A percentile compares a stretch with the other conserved stretches of the same genome.
These are phyloP conservation scores for Trichophyton verrucosum DNA, from an alignment of 2,329 filamentous ascomycete species.

Conservation along the genomic window DNA sequence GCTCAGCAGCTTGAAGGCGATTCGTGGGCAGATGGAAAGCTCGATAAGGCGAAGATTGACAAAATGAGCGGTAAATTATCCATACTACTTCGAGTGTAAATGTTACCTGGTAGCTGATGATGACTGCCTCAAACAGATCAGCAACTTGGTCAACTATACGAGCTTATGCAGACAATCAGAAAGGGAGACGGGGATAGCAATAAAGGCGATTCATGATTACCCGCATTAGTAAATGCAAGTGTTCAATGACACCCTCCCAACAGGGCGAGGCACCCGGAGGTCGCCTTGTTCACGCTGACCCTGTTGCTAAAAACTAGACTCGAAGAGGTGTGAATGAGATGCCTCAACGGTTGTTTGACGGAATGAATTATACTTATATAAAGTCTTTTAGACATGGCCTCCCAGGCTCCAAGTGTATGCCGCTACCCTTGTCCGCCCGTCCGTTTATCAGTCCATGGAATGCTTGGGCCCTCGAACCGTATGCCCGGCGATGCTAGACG, in stretches of 20 bases:
- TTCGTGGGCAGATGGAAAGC: conserved; percentile 67
- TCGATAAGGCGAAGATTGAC: conserved; percentile 71
- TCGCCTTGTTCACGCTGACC: background rate
- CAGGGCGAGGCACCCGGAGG: background rate
- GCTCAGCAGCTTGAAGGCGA: conserved; percentile 86
- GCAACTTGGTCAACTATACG: conserved; percentile 85
- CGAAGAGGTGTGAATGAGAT: background rate
- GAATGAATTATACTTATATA: background rate
- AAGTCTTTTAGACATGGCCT: background rate
- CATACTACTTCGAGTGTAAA: background rate
- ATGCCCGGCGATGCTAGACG: background rate
- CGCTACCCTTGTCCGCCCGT: background rate
- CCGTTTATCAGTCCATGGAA: no score
- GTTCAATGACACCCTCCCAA: background rate
- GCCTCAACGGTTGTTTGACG: background rate
- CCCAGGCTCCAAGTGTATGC: background rate
- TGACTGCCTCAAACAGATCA: conserved; percentile 49
- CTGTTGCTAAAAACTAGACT: background rate
- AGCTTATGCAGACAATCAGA: conserved; percentile 75
- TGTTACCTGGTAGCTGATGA: background rate
- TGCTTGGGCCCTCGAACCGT: background rate
- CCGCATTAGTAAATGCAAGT: background rate
- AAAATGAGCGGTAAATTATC: conserved; percentile 74
- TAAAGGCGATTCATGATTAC: background rate
- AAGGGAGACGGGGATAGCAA: conserved; percentile 32